Evolutionary conservation across 441 rosid species (phyloP).

Genomic region (California macrophylla): DNA sequence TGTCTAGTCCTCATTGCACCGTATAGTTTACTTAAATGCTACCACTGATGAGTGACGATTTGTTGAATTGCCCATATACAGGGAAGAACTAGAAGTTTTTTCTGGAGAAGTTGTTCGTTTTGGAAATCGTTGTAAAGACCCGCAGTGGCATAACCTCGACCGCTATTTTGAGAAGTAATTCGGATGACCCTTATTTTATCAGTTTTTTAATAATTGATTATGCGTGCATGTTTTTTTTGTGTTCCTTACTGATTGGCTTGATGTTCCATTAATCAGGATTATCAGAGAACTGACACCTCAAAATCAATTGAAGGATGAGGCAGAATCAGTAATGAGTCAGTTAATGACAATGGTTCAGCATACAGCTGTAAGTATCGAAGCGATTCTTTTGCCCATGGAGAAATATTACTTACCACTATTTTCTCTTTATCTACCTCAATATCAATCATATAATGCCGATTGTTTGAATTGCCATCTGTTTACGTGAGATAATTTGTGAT

Average conservation of each 20-base stretch:
- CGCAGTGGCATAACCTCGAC: conserved; percentile 96
- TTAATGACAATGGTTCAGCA: conserved; percentile 71
- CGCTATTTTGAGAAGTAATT: conserved; percentile 89
- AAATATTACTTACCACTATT: background rate
- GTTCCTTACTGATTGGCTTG: conserved; percentile 1
- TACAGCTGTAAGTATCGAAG: conserved; percentile 68
- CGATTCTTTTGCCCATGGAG: background rate
- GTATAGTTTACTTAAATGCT: conserved; percentile 2
- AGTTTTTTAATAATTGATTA: conserved; percentile 7
- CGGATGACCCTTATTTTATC: background rate
- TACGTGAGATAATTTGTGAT: background rate
- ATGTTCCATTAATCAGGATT: conserved; percentile 30
- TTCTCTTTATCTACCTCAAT: background rate
- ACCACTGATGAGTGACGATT: background rate
- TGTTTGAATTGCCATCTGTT: background rate
- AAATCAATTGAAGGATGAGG: conserved; percentile 76
- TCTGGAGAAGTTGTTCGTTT: conserved; percentile 95
- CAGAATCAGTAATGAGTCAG: conserved; percentile 57
- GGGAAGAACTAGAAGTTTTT: conserved; percentile 85
- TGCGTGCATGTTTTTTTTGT: background rate
- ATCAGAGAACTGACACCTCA: conserved; percentile 55
- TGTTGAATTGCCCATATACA: conserved; percentile 20
- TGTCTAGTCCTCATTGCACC: background rate
- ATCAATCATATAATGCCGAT: background rate
- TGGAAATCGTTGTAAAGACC: conserved; percentile 98